Evolutionary conservation across 2,329 filamentous ascomycete genomes (phyloP).

Genomic region (Akanthomyces uredinophilus): DNA sequence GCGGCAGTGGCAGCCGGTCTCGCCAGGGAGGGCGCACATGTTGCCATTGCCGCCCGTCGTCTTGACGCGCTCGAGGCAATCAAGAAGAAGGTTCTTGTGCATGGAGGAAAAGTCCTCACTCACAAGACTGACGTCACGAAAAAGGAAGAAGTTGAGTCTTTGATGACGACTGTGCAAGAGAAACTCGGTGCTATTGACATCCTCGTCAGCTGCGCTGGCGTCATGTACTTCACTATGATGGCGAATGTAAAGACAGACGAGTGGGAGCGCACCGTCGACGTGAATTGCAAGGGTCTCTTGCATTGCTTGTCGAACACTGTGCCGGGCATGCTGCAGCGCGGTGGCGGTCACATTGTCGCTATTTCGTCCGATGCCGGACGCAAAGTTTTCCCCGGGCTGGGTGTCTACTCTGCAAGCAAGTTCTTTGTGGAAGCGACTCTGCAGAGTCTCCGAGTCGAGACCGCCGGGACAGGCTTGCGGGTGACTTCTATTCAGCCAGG

Average conservation of each 20-base stretch:
- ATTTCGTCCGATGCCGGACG: slow-evolving; percentile 79
- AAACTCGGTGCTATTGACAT: slow-evolving; percentile 71
- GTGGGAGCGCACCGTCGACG: slow-evolving; percentile 77
- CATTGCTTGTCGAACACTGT: slow-evolving; percentile 66
- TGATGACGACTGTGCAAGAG: slow-evolving; percentile 54
- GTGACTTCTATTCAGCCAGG: slow-evolving; percentile 74
- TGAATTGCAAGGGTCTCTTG: slow-evolving; percentile 80
- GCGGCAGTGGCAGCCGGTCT: slow-evolving; percentile 67
- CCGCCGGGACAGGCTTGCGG: slow-evolving; percentile 64
- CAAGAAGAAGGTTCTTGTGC: slow-evolving; percentile 52
- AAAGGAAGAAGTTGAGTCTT: slow-evolving; percentile 58
- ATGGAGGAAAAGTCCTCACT: slow-evolving; percentile 60
- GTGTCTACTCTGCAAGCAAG: slow-evolving; percentile 78
- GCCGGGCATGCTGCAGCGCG: slow-evolving; percentile 65
- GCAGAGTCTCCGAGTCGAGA: slow-evolving; percentile 71
- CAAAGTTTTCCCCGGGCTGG: slow-evolving; percentile 75
- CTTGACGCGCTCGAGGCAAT: slow-evolving; percentile 62
- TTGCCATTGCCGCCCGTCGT: slow-evolving; percentile 68
- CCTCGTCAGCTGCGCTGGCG: slow-evolving; percentile 72
- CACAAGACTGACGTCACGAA: slow-evolving; percentile 70
- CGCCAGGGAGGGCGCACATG: slow-evolving; percentile 64
- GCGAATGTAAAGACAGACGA: slow-evolving; percentile 66
- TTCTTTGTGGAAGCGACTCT: slow-evolving; percentile 81
- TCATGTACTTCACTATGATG: slow-evolving; percentile 92
- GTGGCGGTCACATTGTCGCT: slow-evolving; percentile 68